Conservation (phyloP, 106 monocot genomes). For the Allium sativum region DNA sequence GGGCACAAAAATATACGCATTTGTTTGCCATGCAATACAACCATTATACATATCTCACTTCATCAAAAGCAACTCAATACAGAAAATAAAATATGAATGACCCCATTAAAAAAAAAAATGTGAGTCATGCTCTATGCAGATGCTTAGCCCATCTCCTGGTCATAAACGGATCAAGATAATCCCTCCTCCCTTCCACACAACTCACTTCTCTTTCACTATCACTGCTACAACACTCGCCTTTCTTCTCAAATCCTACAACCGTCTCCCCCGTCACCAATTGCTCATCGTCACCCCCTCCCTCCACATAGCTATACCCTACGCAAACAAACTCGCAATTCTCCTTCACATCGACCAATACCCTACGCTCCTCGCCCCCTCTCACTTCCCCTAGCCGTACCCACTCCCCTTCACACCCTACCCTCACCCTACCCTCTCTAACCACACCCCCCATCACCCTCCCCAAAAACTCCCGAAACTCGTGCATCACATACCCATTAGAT, state of each 20-base stretch:
- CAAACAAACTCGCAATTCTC: slow-evolving; percentile 28
- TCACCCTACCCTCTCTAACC: slow-evolving; percentile 47
- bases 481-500: slow-evolving; percentile 73
- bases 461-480: slow-evolving; percentile 83
- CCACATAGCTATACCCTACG: slow-evolving; percentile 65
- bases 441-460: slow-evolving; percentile 54
- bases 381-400: slow-evolving; percentile 55
- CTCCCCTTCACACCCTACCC: slow-evolving; percentile 40
- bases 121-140: slow-evolving; percentile 40
- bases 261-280: slow-evolving; percentile 36
- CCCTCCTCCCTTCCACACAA: slow-evolving; percentile 45
- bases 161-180: slow-evolving; percentile 86
- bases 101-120: too few species aligned
- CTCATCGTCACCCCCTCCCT: slow-evolving; percentile 33
- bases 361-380: slow-evolving; percentile 63
- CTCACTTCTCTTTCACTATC: slow-evolving; percentile 21
- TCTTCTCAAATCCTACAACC: slow-evolving; percentile 38
- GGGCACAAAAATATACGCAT: too few species aligned
- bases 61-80: too few species aligned
- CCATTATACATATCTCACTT: too few species aligned
- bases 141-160: slow-evolving; percentile 95
- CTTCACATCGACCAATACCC: slow-evolving; percentile 40
- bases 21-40: too few species aligned
- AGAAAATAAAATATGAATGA: too few species aligned
- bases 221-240: slow-evolving; percentile 11